Conservation (phyloP, 768 basidiomycete species). For the Royoungia palumana region DNA sequence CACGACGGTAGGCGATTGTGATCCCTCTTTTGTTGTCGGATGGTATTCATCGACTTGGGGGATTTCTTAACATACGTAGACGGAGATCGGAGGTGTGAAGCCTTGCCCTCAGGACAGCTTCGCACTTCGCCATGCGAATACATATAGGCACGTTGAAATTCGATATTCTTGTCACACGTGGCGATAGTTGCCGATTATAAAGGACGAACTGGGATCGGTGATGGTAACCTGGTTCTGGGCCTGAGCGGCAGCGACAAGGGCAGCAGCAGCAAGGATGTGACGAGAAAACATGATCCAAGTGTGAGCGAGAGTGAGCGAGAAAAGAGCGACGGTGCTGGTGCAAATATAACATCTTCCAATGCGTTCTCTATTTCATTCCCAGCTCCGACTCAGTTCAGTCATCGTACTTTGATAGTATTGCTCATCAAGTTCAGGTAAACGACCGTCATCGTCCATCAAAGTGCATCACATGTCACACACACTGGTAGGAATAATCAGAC, state of each 20-base stretch:
- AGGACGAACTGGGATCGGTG: too few species aligned
- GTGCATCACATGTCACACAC: too few species aligned
- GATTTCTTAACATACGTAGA: conserved; percentile 11
- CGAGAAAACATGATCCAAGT: too few species aligned
- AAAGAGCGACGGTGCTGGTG: conserved; percentile 25
- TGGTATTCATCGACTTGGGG: conserved; percentile 12
- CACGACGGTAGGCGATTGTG: conserved; percentile 52
- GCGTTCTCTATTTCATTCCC: conserved; percentile 33
- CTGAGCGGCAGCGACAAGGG: too few species aligned
- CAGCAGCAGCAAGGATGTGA: too few species aligned
- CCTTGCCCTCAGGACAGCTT: conserved; percentile 1
- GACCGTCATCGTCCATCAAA: too few species aligned
- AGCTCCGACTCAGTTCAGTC: conserved; percentile 8
- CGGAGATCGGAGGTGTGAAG: conserved; percentile 5
- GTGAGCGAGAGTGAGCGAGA: conserved; percentile 13
- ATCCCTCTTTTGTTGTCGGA: conserved; percentile 26
- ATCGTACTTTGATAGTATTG: too few species aligned
- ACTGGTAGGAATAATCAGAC: too few species aligned
- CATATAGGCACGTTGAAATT: conserved; percentile 19
- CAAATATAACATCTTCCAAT: background rate
- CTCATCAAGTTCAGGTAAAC: too few species aligned
- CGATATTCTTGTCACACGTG: conserved; percentile 14
- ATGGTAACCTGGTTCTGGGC: too few species aligned
- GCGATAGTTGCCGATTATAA: too few species aligned
- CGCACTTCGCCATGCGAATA: conserved; percentile 21